A percentile compares a stretch with the other conserved stretches of the same genome.
Evolutionary conservation across 2,329 filamentous ascomycete species (phyloP).

Genomic region (Botrytis fragariae): DNA sequence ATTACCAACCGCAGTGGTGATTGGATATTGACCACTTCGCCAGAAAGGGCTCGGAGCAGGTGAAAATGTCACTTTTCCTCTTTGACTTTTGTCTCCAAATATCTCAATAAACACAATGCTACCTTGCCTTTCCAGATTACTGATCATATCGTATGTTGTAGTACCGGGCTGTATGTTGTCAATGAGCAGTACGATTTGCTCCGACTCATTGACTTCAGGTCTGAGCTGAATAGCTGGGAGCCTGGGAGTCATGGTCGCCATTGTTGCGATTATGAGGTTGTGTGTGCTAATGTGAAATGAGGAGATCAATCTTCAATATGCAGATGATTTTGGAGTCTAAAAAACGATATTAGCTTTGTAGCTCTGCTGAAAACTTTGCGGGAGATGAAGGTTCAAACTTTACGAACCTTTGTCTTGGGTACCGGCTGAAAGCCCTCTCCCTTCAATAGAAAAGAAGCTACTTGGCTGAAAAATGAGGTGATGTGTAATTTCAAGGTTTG

Average conservation of each 20-base stretch:
- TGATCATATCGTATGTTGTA: slow-evolving; percentile 5
- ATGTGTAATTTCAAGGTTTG: too few species aligned
- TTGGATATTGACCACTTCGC: slow-evolving; percentile 30
- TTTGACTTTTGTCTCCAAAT: slow-evolving; percentile 43
- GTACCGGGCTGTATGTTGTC: slow-evolving; percentile 1
- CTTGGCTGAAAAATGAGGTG: not conserved
- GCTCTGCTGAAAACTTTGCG: not conserved
- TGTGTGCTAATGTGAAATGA: not conserved
- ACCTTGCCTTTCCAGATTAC: not conserved
- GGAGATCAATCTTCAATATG: not conserved
- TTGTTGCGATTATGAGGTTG: not conserved
- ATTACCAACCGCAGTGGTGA: not conserved
- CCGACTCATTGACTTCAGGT: not conserved
- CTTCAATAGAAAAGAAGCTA: not conserved
- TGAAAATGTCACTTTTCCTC: slow-evolving; percentile 54
- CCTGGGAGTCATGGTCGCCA: not conserved
- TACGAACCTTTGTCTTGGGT: not conserved
- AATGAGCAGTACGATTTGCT: not conserved
- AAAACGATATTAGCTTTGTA: not conserved
- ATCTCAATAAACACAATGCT: slow-evolving; percentile 55
- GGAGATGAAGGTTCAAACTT: not conserved
- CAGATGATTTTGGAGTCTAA: not conserved
- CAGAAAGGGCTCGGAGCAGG: slow-evolving; percentile 57
- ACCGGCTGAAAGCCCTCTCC: not conserved
- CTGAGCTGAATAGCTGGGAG: slow-evolving; percentile 5